Evolutionary conservation across 2,329 filamentous ascomycete genomes (phyloP).

Genomic region (Aspergillus versicolor): DNA sequence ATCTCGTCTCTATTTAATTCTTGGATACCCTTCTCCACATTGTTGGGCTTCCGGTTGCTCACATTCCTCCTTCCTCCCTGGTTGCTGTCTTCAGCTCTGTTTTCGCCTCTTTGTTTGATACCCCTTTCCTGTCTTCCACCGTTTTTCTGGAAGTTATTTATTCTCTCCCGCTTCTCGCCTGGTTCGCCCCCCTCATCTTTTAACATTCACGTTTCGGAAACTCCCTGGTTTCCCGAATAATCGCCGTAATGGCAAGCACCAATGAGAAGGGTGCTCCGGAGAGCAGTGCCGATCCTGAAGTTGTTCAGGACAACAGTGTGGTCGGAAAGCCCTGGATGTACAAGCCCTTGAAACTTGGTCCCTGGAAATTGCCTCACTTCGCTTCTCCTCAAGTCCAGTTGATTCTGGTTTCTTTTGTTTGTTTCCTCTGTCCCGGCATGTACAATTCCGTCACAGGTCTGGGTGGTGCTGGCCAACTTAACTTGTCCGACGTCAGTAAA

Average conservation of each 20-base stretch:
- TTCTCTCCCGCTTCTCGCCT: conserved; percentile 2
- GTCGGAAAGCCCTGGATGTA: conserved; percentile 63
- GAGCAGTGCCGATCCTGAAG: conserved; percentile 24
- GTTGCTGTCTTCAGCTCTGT: not conserved
- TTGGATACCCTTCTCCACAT: conserved; percentile 2
- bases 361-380: conserved; percentile 62
- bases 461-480: conserved; percentile 62
- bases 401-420: conserved; percentile 68
- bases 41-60: not conserved
- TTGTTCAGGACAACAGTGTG: conserved; percentile 20
- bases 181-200: not conserved
- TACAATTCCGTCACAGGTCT: conserved; percentile 67
- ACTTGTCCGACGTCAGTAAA: conserved; percentile 59
- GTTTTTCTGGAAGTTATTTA: conserved; percentile 7
- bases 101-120: not conserved
- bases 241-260: conserved; percentile 11
- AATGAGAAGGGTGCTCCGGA: conserved; percentile 19
- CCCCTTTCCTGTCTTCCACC: conserved; percentile 1
- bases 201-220: not conserved
- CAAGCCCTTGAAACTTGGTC: conserved; percentile 57
- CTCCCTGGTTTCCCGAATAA: not conserved
- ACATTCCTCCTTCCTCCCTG: conserved; percentile 2
- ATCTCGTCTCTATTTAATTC: not conserved
- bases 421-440: conserved; percentile 72
- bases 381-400: conserved; percentile 73